phyloP scores from a whole-genome alignment of 306 rosid genomes.

The Medicago ruthenica region DNA sequence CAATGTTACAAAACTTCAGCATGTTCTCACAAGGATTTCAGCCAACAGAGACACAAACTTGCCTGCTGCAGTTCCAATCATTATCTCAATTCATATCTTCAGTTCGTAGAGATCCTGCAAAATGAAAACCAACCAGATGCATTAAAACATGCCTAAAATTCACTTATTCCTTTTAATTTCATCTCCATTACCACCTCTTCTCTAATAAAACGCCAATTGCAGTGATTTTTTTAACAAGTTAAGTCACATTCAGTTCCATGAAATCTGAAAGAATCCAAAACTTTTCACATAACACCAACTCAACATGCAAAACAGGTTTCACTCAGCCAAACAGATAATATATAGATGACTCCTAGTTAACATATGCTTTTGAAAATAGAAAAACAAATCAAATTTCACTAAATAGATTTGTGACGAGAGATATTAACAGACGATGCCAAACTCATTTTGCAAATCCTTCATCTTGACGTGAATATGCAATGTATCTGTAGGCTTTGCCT shows the following conservation, averaged over 20 bases:
- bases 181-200: slow-evolving; percentile 6
- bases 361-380: neutral
- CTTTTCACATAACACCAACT: slow-evolving; percentile 3
- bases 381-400: neutral
- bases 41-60: slow-evolving; percentile 54
- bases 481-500: neutral
- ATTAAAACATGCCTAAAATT: slow-evolving; percentile 14
- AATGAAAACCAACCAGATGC: slow-evolving; percentile 4
- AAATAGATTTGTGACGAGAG: neutral
- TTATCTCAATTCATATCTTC: slow-evolving; percentile 55
- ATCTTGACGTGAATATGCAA: neutral
- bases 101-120: slow-evolving; percentile 54
- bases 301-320: neutral
- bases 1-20: slow-evolving; percentile 54
- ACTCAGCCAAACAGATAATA: neutral
- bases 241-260: neutral
- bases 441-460: slow-evolving; percentile 6
- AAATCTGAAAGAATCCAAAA: neutral
- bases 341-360: neutral
- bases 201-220: neutral
- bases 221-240: neutral
- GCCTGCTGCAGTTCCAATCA: slow-evolving; percentile 47
- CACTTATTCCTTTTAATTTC: neutral
- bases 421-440: neutral
- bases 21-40: slow-evolving; percentile 59